These are phyloP conservation scores for Ganoderma leucocontextum DNA, from an alignment of 1,284 basidiomycete genomes.

Conservation along the genomic window DNA sequence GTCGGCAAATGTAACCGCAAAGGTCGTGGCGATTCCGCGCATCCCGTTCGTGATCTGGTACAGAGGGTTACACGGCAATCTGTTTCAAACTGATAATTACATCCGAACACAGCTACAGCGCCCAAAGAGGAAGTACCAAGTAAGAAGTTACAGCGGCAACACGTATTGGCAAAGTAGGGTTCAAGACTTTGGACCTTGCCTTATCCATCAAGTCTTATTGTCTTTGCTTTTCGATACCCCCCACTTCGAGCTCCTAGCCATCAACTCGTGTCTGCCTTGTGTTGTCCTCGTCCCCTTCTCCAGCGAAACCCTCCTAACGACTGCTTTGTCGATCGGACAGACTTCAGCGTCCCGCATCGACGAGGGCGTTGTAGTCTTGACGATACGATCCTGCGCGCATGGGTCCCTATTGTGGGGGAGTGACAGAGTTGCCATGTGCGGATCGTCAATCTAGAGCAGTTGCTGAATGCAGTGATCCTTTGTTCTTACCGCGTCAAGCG, in stretches of 20 bases:
- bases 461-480: conserved; percentile 1
- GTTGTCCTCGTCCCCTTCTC: not conserved
- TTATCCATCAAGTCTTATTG: conserved; percentile 10
- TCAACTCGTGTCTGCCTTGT: conserved; percentile 10
- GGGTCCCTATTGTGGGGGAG: not conserved
- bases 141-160: not conserved
- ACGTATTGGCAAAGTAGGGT: not conserved
- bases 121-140: not conserved
- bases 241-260: not conserved
- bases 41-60: too few relatives aligned
- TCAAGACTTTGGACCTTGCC: not conserved
- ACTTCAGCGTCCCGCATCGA: not conserved
- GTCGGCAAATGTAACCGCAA: not conserved
- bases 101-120: not conserved
- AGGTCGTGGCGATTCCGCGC: conserved; percentile 3
- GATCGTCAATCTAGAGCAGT: not conserved
- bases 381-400: not conserved
- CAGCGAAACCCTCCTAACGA: conserved; percentile 9
- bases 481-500: conserved; percentile 1
- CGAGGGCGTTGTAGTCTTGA: conserved; percentile 1
- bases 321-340: conserved; percentile 1
- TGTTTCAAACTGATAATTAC: not conserved
- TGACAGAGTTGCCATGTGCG: not conserved
- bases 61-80: not conserved
- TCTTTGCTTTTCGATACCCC: not conserved